Conservation (phyloP, 1,139 yeast species). For the Eremothecium cymbalariae region DNA sequence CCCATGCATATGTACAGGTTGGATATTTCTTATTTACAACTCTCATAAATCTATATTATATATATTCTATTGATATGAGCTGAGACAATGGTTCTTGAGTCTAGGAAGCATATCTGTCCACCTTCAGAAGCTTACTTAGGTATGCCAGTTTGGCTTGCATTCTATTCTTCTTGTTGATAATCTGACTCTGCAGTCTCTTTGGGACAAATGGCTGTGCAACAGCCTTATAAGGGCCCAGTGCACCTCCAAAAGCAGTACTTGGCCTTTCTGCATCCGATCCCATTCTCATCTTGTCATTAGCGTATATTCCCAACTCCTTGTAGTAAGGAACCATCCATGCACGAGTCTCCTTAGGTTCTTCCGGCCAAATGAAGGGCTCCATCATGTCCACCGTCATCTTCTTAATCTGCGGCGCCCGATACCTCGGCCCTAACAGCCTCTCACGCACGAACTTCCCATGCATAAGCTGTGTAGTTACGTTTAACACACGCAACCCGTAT, state of each 20-base stretch:
- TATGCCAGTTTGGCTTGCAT: no score
- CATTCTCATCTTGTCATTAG: constrained; percentile 36
- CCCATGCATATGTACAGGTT: no score
- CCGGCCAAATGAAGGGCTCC: constrained; percentile 93
- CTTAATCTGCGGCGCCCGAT: constrained; percentile 73
- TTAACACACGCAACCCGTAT: constrained; percentile 80
- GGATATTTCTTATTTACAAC: no score
- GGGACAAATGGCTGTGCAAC: constrained; percentile 66
- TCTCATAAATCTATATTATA: no score
- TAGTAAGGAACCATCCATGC: constrained; percentile 34
- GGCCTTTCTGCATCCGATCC: constrained; percentile 71
- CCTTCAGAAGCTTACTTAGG: no score
- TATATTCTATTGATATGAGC: no score
- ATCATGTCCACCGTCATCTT: constrained; percentile 94
- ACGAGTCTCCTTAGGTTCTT: constrained; percentile 40
- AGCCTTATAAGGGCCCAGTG: constrained; percentile 60
- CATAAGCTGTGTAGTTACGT: constrained; percentile 75
- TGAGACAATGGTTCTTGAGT: no score
- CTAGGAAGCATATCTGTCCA: no score
- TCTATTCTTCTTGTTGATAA: constrained; percentile 35
- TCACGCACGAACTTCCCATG: constrained; percentile 64
- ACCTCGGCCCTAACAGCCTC: constrained; percentile 57
- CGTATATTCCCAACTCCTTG: constrained; percentile 34
- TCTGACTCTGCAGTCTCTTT: constrained; percentile 38
- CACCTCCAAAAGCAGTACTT: constrained; percentile 67